phyloP scores from a whole-genome alignment of 495 filamentous ascomycete species.

The Bathelium albidoporum region DNA sequence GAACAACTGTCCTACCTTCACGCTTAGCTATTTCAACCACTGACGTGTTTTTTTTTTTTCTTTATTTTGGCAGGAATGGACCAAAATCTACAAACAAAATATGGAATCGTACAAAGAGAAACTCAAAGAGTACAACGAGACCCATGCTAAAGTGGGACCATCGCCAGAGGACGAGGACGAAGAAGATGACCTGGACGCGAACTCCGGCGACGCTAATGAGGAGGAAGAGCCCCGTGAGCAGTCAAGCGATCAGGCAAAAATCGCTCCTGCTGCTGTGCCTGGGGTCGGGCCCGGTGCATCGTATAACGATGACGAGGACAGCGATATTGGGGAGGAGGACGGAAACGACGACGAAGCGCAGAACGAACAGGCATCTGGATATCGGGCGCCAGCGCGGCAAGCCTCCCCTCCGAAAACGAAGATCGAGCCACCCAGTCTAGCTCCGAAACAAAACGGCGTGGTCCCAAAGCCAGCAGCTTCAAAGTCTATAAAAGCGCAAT shows the following conservation, averaged over 20 bases:
- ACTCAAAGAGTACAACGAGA: constrained; percentile 9
- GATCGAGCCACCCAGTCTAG: constrained; percentile 3
- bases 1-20: constrained; percentile 16
- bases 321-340: not conserved
- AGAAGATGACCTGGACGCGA: constrained; percentile 4
- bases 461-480: not conserved
- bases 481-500: not conserved
- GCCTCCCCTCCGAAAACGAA: not conserved
- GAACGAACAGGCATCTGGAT: not conserved
- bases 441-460: constrained; percentile 5
- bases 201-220: not conserved
- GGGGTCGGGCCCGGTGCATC: too few species aligned
- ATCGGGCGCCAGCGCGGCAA: constrained; percentile 11
- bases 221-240: constrained; percentile 2
- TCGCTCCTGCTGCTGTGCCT: not conserved
- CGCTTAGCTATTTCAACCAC: constrained; percentile 6
- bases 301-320: not conserved
- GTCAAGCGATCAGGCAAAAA: not conserved
- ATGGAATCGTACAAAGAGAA: constrained; percentile 14
- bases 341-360: constrained; percentile 7
- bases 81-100: constrained; percentile 12
- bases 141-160: too few species aligned
- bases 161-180: not conserved
- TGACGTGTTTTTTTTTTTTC: too few species aligned
- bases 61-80: not conserved